Conservation (phyloP, 192 early-diverging fungal genomes). For the Entomortierella chlamydospora region DNA sequence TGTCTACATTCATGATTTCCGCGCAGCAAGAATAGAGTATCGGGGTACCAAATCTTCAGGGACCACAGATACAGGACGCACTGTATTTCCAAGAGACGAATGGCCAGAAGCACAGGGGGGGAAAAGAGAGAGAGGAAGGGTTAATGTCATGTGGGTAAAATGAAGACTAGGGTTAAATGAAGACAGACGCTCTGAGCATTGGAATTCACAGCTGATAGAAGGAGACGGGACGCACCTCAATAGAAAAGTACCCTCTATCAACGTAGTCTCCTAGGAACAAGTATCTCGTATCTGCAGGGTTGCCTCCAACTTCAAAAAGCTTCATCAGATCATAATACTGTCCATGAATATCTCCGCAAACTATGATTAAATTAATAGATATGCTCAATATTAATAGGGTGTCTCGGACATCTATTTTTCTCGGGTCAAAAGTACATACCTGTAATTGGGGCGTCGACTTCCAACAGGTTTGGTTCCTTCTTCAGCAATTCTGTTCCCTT, state of each 20-base stretch:
- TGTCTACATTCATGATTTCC: constrained; percentile 98
- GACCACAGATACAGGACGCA: constrained; percentile 92
- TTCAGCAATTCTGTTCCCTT: constrained; percentile 85
- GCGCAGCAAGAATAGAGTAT: constrained; percentile 86
- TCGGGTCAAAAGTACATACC: constrained; percentile 53
- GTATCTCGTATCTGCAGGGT: constrained; percentile 90
- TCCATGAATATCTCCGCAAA: constrained; percentile 98
- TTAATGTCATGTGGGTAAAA: too few relatives aligned
- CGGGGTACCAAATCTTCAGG: constrained; percentile 93
- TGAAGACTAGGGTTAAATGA: too few relatives aligned
- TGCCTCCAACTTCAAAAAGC: constrained; percentile 96
- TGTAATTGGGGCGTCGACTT: constrained; percentile 93
- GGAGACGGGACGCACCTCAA: constrained; percentile 88
- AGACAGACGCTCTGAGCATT: too few relatives aligned
- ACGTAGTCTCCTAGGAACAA: constrained; percentile 98
- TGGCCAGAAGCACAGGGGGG: too few relatives aligned
- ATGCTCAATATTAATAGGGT: too few relatives aligned
- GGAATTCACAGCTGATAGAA: too few relatives aligned
- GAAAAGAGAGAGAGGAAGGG: too few relatives aligned
- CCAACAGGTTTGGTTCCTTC: constrained; percentile 86
- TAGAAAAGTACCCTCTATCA: constrained; percentile 96
- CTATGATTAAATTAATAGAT: constrained; percentile 34
- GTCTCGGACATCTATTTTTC: too few relatives aligned
- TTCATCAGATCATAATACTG: constrained; percentile 99
- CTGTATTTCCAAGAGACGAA: constrained; percentile 49